Evolutionary conservation across 441 rosid species (phyloP), one percentile per base, ranked within the genome.

Genomic region (Euphorbia celastroides): DNA sequence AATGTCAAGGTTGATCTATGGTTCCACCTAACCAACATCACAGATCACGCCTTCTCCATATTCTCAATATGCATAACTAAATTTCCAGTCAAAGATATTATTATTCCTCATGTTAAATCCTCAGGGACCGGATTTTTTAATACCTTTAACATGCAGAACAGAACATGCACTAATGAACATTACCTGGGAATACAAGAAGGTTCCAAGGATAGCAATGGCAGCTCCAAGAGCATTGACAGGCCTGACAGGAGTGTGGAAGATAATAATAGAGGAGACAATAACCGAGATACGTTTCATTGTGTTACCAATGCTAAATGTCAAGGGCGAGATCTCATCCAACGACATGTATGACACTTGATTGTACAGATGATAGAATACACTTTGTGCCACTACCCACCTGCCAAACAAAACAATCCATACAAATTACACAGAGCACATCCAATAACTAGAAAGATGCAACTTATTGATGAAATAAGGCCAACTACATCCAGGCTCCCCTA

Each of bases 291-390:
- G 79, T 75, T 93, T 93, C 97, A 90, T 90, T 14, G 98, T 93
- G 80, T 93, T 93, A 5, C 98, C 98, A 0, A 93, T 66, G 74
- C 97, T 90, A 55, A 91, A 90, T 41, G 98, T 93, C 78, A 93
- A 66, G 0, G 97, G 98, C 1, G 96, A 84, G 63, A 93, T 91
- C 81, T 91, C 90, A 74, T 93, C 93, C 27, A 93, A 83, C 0
- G 98, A 93, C 98, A 93, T 91, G 82, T 93, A 93, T 4, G 97
- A 90, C 59, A 91, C 98, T 62, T 93, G 97, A 69, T 93, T 93
- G 74, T 93, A 93, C 66, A 93, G 83, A 78, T 93, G 98, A 70
- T 93, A 93, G 90, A 93, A 93, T 36, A 93, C 88, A 48, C 98
- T 91, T 60, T 91, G 97, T 2, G 97, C 96, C 8, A 80, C 93